Percentiles rank a stretch among this genome's conserved stretches.
These are phyloP conservation scores for Phialemonium atrogriseum DNA, from an alignment of 2,329 filamentous ascomycete species.

Conservation along the genomic window DNA sequence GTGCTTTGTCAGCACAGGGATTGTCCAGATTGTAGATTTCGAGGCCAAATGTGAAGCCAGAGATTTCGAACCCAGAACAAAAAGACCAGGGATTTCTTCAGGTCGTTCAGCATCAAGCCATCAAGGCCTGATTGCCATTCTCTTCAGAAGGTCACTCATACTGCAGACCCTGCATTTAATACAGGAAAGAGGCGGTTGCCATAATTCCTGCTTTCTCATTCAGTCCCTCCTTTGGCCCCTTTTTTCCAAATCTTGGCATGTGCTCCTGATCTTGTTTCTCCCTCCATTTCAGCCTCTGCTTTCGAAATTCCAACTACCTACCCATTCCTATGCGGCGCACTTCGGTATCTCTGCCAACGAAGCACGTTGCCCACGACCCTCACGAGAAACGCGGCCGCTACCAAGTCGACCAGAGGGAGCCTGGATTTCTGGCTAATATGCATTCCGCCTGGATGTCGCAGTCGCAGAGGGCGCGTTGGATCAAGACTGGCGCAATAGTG, in stretches of 20 bases:
- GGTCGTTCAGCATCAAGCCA: too few species aligned
- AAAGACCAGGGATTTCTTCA: too few species aligned
- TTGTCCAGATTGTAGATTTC: too few species aligned
- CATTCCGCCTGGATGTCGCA: slow-evolving; percentile 54
- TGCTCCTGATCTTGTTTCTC: slow-evolving; percentile 4
- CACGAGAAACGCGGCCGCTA: slow-evolving; percentile 59
- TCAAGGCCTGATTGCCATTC: too few species aligned
- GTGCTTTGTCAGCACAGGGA: too few species aligned
- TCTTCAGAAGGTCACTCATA: too few species aligned
- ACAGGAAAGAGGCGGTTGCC: too few species aligned
- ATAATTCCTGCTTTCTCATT: background rate
- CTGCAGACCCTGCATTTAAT: too few species aligned
- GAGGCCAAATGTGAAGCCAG: too few species aligned
- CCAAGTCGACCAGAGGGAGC: slow-evolving; percentile 35
- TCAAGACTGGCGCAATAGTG: slow-evolving; percentile 56
- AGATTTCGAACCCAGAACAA: too few species aligned
- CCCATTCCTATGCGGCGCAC: slow-evolving; percentile 50
- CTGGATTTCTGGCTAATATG: slow-evolving; percentile 43
- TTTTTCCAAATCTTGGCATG: slow-evolving; percentile 6
- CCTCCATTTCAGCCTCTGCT: slow-evolving; percentile 1
- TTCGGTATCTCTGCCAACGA: slow-evolving; percentile 55
- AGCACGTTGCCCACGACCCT: slow-evolving; percentile 51
- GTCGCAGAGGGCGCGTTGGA: slow-evolving; percentile 56
- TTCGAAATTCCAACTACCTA: slow-evolving; percentile 4
- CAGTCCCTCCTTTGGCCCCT: too few species aligned